Evolutionary conservation across 805 yeast genomes (phyloP).

Genomic region (Candida golubevii): DNA sequence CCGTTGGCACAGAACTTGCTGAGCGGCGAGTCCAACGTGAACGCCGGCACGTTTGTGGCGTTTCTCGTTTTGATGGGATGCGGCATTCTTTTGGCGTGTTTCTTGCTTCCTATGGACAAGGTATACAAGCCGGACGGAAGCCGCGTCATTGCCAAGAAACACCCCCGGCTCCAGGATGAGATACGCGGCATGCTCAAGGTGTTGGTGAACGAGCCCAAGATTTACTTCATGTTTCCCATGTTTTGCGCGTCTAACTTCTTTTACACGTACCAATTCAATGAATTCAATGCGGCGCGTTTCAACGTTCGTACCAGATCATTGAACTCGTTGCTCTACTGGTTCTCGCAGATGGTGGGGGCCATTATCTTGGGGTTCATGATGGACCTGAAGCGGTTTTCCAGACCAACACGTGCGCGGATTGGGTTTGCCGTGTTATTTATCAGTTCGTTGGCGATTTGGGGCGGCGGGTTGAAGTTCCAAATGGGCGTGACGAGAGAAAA

Average conservation of each 20-base stretch:
- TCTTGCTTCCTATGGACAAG: slow-evolving; percentile 45
- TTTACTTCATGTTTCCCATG: slow-evolving; percentile 53
- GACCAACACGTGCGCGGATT: slow-evolving; percentile 44
- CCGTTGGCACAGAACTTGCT: slow-evolving; percentile 53
- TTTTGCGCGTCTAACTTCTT: slow-evolving; percentile 64
- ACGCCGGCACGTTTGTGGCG: slow-evolving; percentile 51
- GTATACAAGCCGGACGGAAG: slow-evolving; percentile 50
- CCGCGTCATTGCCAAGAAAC: slow-evolving; percentile 40
- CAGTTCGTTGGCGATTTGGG: slow-evolving; percentile 49
- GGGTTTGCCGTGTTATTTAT: slow-evolving; percentile 41
- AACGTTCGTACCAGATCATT: slow-evolving; percentile 58
- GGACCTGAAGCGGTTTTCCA: slow-evolving; percentile 38
- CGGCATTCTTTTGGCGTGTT: slow-evolving; percentile 44
- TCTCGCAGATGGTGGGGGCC: slow-evolving; percentile 57
- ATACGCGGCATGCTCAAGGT: slow-evolving; percentile 36
- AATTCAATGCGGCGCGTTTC: slow-evolving; percentile 51
- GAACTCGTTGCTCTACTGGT: slow-evolving; percentile 59
- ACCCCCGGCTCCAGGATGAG: slow-evolving; percentile 46
- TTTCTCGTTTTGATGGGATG: slow-evolving; percentile 48
- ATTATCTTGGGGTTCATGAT: slow-evolving; percentile 43
- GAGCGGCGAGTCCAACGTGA: slow-evolving; percentile 27
- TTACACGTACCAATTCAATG: slow-evolving; percentile 61
- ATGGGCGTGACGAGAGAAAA: slow-evolving; percentile 36
- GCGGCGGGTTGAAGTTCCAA: slow-evolving; percentile 53
- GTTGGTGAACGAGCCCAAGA: slow-evolving; percentile 40